Evolutionary conservation across 2,329 filamentous ascomycete species (phyloP).

Genomic region (Pseudogymnoascus sp.): DNA sequence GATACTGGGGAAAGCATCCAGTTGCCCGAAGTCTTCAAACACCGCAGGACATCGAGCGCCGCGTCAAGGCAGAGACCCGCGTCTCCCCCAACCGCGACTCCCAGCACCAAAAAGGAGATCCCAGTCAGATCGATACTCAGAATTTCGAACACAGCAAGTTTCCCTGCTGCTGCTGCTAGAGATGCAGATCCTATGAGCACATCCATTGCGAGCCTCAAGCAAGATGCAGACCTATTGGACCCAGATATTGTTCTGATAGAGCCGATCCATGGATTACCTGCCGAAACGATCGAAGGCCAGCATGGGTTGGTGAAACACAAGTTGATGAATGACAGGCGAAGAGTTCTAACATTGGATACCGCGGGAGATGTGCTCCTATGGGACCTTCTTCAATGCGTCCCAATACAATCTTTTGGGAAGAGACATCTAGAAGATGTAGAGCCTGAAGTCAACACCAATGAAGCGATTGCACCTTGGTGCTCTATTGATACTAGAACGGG

Average conservation of each 20-base stretch:
- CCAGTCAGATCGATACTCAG: constrained; percentile 69
- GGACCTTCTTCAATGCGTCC: constrained; percentile 85
- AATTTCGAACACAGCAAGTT: constrained; percentile 74
- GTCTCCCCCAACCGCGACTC: constrained; percentile 29
- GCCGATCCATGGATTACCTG: constrained; percentile 59
- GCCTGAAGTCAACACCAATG: constrained; percentile 73
- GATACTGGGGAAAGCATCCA: constrained; percentile 68
- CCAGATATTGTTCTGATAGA: constrained; percentile 41
- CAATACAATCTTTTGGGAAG: constrained; percentile 88
- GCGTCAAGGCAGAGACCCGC: constrained; percentile 32
- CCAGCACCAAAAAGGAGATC: constrained; percentile 52
- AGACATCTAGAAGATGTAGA: constrained; percentile 88
- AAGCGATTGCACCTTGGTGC: constrained; percentile 93
- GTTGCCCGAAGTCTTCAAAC: constrained; percentile 45
- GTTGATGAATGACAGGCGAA: constrained; percentile 80
- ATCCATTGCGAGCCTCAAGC: constrained; percentile 42
- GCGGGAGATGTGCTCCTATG: constrained; percentile 90
- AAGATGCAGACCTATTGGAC: constrained; percentile 46
- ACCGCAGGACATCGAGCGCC: constrained; percentile 40
- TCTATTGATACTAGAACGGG: constrained; percentile 90
- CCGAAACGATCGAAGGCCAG: constrained; percentile 86
- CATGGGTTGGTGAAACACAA: constrained; percentile 91
- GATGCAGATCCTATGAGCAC: constrained; percentile 47
- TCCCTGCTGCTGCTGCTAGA: constrained; percentile 48
- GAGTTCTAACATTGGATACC: constrained; percentile 86